A percentile compares a stretch with the other conserved stretches of the same genome.
These are phyloP conservation scores for Hypoxylon sp. DNA, from an alignment of 2,329 filamentous ascomycete genomes.

Conservation along the genomic window DNA sequence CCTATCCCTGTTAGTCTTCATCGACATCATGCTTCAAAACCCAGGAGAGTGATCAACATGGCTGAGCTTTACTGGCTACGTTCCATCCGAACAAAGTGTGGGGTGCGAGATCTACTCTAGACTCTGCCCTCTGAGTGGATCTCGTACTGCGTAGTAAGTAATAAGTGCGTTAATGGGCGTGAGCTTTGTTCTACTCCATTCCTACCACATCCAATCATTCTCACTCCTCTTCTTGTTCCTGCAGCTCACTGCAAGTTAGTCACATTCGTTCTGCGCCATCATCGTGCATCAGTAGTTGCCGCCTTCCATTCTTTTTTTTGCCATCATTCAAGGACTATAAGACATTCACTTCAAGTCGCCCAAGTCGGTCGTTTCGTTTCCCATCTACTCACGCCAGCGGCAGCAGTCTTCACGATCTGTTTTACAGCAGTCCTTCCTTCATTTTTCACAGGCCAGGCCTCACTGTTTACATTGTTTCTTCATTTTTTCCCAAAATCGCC, in stretches of 20 bases:
- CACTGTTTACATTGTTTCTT: constrained; percentile 45
- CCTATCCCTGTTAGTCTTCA: constrained; percentile 53
- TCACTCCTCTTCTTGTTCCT: constrained; percentile 53
- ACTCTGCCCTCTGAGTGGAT: constrained; percentile 45
- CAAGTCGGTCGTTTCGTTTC: constrained; percentile 58
- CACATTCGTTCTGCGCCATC: constrained; percentile 48
- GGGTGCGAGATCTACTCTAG: constrained; percentile 48
- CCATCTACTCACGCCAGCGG: constrained; percentile 52
- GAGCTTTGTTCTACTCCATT: constrained; percentile 54
- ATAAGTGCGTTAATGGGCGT: constrained; percentile 46
- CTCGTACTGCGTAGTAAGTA: constrained; percentile 40
- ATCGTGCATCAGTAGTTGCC: constrained; percentile 49
- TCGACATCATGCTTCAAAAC: constrained; percentile 60
- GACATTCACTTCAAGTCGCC: constrained; percentile 50
- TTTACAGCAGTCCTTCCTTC: constrained; percentile 55
- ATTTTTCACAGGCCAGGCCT: constrained; percentile 56
- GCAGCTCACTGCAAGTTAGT: constrained; percentile 51
- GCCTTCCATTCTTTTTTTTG: constrained; percentile 47
- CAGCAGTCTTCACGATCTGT: constrained; percentile 50
- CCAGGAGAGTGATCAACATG: constrained; percentile 54
- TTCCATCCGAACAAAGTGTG: constrained; percentile 50
- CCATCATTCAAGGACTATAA: constrained; percentile 51
- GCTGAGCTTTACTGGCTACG: constrained; percentile 56
- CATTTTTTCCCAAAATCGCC: constrained; percentile 55
- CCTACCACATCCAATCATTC: constrained; percentile 57